Percentiles rank a stretch among this genome's conserved stretches.
Conservation (phyloP, 2,329 filamentous ascomycete genomes). For the Dichotomopilus funicola region DNA sequence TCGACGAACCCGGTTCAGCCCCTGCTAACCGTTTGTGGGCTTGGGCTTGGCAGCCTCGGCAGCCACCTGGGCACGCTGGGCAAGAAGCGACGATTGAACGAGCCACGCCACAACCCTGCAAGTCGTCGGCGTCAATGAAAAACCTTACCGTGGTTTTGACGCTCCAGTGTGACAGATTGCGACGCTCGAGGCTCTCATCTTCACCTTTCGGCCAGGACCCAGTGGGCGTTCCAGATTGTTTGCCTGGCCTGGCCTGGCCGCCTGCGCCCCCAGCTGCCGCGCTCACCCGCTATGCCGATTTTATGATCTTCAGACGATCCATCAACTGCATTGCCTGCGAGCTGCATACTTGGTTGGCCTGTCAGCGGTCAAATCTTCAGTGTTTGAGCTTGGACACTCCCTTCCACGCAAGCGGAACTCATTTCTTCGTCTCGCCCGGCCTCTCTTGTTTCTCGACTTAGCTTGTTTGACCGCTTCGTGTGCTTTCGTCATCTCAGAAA, state of each 20-base stretch:
- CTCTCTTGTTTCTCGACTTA: neutral
- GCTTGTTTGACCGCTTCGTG: too few species aligned
- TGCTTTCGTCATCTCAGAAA: too few species aligned
- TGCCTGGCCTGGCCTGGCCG: neutral
- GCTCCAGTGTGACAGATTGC: too few species aligned
- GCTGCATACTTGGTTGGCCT: conserved; percentile 9
- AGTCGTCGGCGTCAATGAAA: too few species aligned
- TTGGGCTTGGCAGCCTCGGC: neutral
- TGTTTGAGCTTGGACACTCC: neutral
- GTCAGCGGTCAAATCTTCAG: neutral
- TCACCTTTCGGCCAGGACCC: too few species aligned
- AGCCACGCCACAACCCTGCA: too few species aligned
- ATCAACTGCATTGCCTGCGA: conserved; percentile 9
- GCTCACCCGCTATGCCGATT: conserved; percentile 18
- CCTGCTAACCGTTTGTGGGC: neutral
- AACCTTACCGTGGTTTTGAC: too few species aligned
- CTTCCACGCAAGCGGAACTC: conserved; percentile 6
- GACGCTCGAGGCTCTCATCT: too few species aligned
- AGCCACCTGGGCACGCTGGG: too few species aligned
- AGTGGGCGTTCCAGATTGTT: too few species aligned
- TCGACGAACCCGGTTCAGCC: neutral
- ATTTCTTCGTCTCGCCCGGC: neutral
- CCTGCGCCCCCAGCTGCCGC: conserved; percentile 14
- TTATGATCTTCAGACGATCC: conserved; percentile 17
- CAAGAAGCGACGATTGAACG: too few species aligned